Base-by-base conservation (phyloP, 805 yeast species). In the Groenewaldozyma salmanticensis region DNA sequence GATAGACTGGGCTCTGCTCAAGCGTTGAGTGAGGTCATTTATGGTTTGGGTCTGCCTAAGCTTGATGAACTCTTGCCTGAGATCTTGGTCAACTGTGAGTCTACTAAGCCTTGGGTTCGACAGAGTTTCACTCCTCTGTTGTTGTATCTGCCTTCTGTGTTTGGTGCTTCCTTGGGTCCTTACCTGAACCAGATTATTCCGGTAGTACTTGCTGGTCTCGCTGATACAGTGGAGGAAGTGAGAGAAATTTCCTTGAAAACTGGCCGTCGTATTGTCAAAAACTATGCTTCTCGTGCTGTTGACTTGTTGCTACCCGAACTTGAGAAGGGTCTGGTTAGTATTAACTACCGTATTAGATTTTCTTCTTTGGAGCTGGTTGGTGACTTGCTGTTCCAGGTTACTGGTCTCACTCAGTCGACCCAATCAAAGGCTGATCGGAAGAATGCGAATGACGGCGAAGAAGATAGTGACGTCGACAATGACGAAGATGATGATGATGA, bases 1-100 rank as follows among this genome's bases (percentile, higher is more conserved):
- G 97, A 92, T 58, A 77, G 96, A 50, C 72, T 92, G 45, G 99
- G 99, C 44, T 82, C 95, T 39, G 98, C 97, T 0, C 98, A 92
- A 67, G 97, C 95, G 2, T 72, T 92, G 42, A 76, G 96, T 15
- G 99, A 92, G 64, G 95, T 92, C 47, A 74, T 87, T 42, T 79
- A 85, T 53, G 98, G 98, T 49, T 72, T 92, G 40, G 98, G 99
- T 52, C 62, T 86, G 37, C 62, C 76, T 48, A 87, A 87, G 54
- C 71, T 92, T 57, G 98, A 92, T 51, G 96, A 87, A 55, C 62
- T 88, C 55, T 65, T 92, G 45, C 98, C 99, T 29, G 61, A 69
- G 1, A 81, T 92, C 47, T 70, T 92, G 52, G 64, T 74, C 4
- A 80, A 80, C 54, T 84, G 95, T 19, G 68, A 75, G 7, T 74